Base-by-base conservation (phyloP, 768 basidiomycete species). In the Neoboletus brunneissimus region DNA sequence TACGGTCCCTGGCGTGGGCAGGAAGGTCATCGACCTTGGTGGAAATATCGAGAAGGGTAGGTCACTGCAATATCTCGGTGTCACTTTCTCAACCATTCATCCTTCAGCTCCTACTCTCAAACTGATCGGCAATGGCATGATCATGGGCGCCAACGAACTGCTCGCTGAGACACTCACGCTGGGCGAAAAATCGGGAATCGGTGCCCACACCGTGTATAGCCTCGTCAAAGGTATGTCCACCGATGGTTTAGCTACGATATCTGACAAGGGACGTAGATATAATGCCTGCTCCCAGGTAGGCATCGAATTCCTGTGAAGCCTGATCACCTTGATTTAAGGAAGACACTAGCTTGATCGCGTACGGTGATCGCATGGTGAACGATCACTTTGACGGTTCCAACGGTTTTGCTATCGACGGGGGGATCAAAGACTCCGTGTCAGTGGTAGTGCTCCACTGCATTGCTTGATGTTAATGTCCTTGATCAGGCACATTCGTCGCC, bases 381-480 rank as follows among this genome's bases (percentile, higher is more conserved):
- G 86, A 92, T 71, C 75, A 81, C 34, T 95, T 94, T 65, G 87
- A 91, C 54, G 89, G 84, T 22, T 75, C 79, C 10, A 75, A 73
- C 18, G 94, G 92, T 15, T 94, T 96, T 68, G 75, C 85, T 13
- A 82, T 94, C 48, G 86, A 90, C 45, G 89, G 89, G n/a, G 94
- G 91, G 18, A 84, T 96, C 65, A 93, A 93, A 65, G 93, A 94
- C 65, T 87, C 90, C 0, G 72, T 81, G 79, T 86, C 44, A 32
- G 80, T 75, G 8, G 8, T 53, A 7, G 18, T 37, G n/a, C 56
- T 34, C 31, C 9, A 27, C 20, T 52, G 10, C 10, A 49, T 51
- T 35, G 31, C 58, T 5, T 2, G 9, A 40, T 60, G 41, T 42
- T 54, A 29, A 67, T 23, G 25, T 54, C 54, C 11, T 31, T 53